Conservation (phyloP, 2,329 filamentous ascomycete species). For the Microascus cirrosus region DNA sequence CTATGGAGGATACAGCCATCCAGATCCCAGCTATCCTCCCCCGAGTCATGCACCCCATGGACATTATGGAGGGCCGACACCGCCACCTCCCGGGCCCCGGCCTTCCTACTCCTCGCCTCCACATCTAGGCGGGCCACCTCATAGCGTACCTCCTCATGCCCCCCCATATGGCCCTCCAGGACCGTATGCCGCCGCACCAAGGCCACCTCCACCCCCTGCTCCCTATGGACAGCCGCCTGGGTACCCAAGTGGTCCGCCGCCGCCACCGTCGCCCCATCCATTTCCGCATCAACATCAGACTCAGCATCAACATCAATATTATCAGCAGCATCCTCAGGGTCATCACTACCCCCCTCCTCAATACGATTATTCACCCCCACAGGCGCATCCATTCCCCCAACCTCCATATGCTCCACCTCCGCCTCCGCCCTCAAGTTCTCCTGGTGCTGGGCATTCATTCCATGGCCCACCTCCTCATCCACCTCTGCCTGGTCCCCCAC, state of each 20-base stretch:
- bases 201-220: conserved; percentile 2
- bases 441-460: background rate
- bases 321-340: conserved; percentile 9
- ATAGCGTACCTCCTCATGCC: conserved; percentile 7
- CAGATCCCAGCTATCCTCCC: conserved; percentile 15
- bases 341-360: conserved; percentile 11
- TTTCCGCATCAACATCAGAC: conserved; percentile 4
- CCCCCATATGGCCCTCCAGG: conserved; percentile 1
- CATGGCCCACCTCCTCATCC: background rate
- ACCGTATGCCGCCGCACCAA: conserved; percentile 1
- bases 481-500: background rate
- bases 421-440: conserved; percentile 5
- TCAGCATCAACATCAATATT: conserved; percentile 9
- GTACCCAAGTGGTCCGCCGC: background rate
- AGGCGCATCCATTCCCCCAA: conserved; percentile 10
- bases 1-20: conserved; percentile 10
- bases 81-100: conserved; percentile 12
- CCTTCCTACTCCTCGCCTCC: conserved; percentile 8
- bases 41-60: conserved; percentile 12
- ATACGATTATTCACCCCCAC: conserved; percentile 4
- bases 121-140: conserved; percentile 10
- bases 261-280: conserved; percentile 5
- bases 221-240: background rate
- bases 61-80: conserved; percentile 10
- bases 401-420: conserved; percentile 10